Evolutionary conservation across 2,329 filamentous ascomycete species (phyloP), one percentile per base, ranked within the genome.

Genomic region (Alternaria sp.): DNA sequence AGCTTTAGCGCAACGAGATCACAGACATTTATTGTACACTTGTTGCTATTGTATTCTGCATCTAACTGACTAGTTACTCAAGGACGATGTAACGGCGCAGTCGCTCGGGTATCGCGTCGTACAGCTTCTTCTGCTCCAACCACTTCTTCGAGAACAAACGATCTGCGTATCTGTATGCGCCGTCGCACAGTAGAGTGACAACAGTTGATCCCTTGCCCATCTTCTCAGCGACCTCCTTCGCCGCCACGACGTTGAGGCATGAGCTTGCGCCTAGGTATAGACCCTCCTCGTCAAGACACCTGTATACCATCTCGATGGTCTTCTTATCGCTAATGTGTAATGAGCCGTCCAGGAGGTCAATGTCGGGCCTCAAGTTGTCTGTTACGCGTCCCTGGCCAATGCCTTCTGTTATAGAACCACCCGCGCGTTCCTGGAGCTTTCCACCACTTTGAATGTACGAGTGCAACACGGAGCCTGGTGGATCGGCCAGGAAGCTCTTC

Each of bases 341-440:
- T 34, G 92, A 92, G 58, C 90, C 93, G 79, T 98, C 95, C 14
- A 98, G 73, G 42, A 96, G 83, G 60, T 85, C 89, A 57, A 99
- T 85, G 72, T 99, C 95, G 4, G 90, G 91, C 78, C 87, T 83
- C 65, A 99, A 81, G 79, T 99, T 99, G 74, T 97, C 92, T n/a
- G 95, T 99, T 51, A 99, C 86, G 51, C 95, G 90, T 36, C 95
- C 95, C 81, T 98, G 95, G 21, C 95, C 95, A 72, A 99, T 99
- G 24, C 95, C 95, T 81, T 99, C 95, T 3, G 95, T 99, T 80
- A 99, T 98, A 73, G 90, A 95, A 54, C 90, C 89, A 9, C 95
- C 95, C 3, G 82, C 82, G 50, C 95, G 85, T 74, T 97, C 94
- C n/a, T 83, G 82, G 54, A 98, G 83, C 75, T 90, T 90, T 37